Base-by-base conservation (phyloP, 202 grass and related monocot species). In the Bolboschoenoplectus hybrid region DNA sequence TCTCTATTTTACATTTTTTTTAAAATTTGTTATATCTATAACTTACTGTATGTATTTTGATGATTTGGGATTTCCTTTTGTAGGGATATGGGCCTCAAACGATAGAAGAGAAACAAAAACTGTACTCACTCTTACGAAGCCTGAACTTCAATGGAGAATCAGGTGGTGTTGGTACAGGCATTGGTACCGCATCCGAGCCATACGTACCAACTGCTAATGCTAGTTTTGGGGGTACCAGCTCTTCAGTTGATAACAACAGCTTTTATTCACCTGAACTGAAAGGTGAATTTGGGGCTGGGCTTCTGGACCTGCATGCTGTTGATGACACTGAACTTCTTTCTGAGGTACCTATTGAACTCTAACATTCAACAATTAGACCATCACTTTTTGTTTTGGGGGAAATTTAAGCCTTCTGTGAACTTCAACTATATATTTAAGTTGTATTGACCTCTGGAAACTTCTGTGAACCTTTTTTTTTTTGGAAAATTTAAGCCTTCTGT, bases 71-170 rank as follows among this genome's bases (percentile, higher is more conserved):
- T 80, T 57, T 88, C 85, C 9, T 85, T 91, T 94, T 26, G 6
- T 87, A 99, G 97, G 93, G 97, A 43, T 99, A 99, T 86, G 97
- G 93, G 61, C 97, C 97, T 46, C 93, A 97, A 64, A 97, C 97
- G 0, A 89, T 92, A 88, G 97, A 99, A 46, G 97, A 99, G 84
- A 99, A 99, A 82, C 97, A 99, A 61, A 99, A 94, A 39, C 86
- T 99, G 39, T 94, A 89, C 85, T 89, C 87, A n/a, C 97, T 99
- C 43, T 80, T 99, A 43, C 93, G 97, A 85, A 94, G 88, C 74
- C 74, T 99, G 73, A 99, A 99, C 76, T 94, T 99, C 68, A 94
- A 90, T 2, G 88, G 91, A 70, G 93, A 97, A 49, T 89, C 93
- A 39, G 75, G 75, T 52, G 50, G 72, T 53, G 11, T 80, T 19